Evolutionary conservation across 148 eudicot species (phyloP).

Genomic region (Vaccinium vitisidaea): DNA sequence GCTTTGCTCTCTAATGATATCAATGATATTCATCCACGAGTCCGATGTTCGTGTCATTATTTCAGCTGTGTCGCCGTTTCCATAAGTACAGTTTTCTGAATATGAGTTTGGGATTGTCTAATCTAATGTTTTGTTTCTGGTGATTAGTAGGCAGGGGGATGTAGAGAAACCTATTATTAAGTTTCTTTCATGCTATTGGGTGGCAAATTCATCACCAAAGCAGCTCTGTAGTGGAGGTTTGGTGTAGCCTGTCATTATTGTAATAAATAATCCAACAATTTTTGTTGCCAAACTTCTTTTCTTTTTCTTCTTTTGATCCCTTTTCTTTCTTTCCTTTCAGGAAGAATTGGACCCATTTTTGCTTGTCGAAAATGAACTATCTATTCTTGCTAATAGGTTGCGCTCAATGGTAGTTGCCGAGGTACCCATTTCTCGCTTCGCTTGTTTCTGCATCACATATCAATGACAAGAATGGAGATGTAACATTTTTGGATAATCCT

Average conservation of each 20-base stretch:
- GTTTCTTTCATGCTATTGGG: constrained; percentile 37
- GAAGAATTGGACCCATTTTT: constrained; percentile 83
- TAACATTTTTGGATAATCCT: constrained; percentile 11
- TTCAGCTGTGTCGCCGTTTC: not conserved
- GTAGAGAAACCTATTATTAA: constrained; percentile 44
- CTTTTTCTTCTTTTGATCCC: not conserved
- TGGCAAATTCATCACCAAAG: constrained; percentile 50
- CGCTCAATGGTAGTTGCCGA: constrained; percentile 84
- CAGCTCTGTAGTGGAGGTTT: constrained; percentile 65
- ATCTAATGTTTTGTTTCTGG: constrained; percentile 34
- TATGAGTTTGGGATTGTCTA: constrained; percentile 13
- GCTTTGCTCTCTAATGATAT: not conserved
- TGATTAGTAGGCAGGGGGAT: constrained; percentile 70
- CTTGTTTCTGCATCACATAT: not conserved
- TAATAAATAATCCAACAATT: not conserved
- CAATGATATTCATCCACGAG: not conserved
- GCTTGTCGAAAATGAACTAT: constrained; percentile 79
- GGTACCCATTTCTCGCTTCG: constrained; percentile 34
- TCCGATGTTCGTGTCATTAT: not conserved
- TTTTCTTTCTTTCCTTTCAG: constrained; percentile 31
- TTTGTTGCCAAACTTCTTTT: not conserved
- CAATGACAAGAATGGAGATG: not conserved
- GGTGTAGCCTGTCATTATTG: constrained; percentile 22
- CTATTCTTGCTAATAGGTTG: constrained; percentile 60
- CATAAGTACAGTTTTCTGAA: not conserved